Percentiles rank a stretch among this genome's conserved stretches.
phyloP scores from a whole-genome alignment of 2,329 filamentous ascomycete species.

The Cyphellophora europaea region DNA sequence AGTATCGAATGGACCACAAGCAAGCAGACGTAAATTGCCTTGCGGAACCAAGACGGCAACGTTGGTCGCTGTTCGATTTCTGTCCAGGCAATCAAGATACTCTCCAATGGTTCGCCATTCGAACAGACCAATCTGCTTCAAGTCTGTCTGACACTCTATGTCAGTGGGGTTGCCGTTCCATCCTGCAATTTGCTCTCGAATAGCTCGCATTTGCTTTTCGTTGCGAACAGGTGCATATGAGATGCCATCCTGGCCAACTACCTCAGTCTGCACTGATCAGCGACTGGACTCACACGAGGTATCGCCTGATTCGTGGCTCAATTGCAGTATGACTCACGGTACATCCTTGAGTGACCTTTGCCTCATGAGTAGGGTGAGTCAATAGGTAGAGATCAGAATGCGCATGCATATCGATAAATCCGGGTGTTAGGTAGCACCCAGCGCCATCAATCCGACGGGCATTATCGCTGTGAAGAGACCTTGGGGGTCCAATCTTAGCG shows the following conservation, averaged over 20 bases:
- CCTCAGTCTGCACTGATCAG: neutral
- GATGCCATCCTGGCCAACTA: neutral
- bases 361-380: neutral
- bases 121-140: neutral
- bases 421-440: neutral
- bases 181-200: neutral
- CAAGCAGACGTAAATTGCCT: neutral
- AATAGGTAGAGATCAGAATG: slow-evolving; percentile 1
- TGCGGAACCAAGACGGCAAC: neutral
- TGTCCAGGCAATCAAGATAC: slow-evolving; percentile 1
- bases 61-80: neutral
- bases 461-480: neutral
- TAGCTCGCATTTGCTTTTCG: neutral
- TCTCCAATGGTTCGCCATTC: neutral
- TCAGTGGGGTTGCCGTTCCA: neutral
- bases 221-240: neutral
- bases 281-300: no score
- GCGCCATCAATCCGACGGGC: neutral
- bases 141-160: neutral
- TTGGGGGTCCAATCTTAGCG: neutral
- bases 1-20: slow-evolving; percentile 1
- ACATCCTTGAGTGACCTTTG: neutral
- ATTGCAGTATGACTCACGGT: no score
- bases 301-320: no score
- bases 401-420: neutral